These are phyloP conservation scores for Inga oerstediana DNA, from an alignment of 306 rosid species.

Conservation along the genomic window DNA sequence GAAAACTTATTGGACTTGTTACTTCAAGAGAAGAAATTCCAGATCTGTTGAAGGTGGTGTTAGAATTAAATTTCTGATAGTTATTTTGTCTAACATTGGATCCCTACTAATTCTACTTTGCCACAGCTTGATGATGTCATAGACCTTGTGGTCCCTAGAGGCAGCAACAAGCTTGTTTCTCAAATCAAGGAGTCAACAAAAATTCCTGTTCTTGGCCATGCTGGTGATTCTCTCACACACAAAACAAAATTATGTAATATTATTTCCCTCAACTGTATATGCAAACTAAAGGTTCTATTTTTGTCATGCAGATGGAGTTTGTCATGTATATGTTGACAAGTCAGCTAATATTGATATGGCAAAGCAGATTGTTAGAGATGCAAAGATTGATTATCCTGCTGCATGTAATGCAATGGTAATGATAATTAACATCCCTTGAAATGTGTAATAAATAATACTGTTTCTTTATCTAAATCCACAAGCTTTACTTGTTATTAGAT, in stretches of 20 bases:
- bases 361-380: conserved; percentile 72
- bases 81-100: conserved; percentile 21
- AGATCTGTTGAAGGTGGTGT: conserved; percentile 81
- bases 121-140: conserved; percentile 89
- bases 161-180: conserved; percentile 88
- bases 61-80: conserved; percentile 6
- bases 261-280: conserved; percentile 2
- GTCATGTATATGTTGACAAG: conserved; percentile 86
- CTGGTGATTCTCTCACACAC: conserved; percentile 53
- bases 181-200: conserved; percentile 85
- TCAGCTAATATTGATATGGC: conserved; percentile 77
- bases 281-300: conserved; percentile 29
- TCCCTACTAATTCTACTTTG: conserved; percentile 37
- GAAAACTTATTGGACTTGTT: conserved; percentile 82
- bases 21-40: conserved; percentile 87
- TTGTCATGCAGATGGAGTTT: conserved; percentile 70
- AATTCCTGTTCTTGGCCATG: conserved; percentile 95
- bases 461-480: not conserved
- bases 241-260: not conserved
- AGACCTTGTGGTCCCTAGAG: conserved; percentile 96
- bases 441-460: not conserved
- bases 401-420: conserved; percentile 88
- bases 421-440: conserved; percentile 21
- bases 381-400: conserved; percentile 80
- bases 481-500: conserved; percentile 13